Evolutionary conservation across 2,329 filamentous ascomycete species (phyloP).

Genomic region (Aspergillus sp.): DNA sequence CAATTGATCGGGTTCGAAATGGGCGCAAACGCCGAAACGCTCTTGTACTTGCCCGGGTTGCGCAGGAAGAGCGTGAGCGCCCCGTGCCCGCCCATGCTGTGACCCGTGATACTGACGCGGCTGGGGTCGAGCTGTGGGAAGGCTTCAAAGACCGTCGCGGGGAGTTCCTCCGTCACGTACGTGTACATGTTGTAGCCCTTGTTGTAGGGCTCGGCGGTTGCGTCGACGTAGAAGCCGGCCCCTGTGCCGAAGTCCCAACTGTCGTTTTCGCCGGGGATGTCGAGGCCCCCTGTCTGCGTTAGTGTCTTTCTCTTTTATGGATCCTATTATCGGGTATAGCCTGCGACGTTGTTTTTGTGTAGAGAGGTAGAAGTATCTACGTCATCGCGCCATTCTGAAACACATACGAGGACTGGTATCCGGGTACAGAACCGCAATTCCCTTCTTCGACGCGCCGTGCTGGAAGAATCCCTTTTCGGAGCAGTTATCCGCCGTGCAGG

Average conservation of each 20-base stretch:
- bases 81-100: slow-evolving; percentile 97
- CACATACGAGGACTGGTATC: slow-evolving; percentile 85
- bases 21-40: slow-evolving; percentile 86
- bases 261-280: slow-evolving; percentile 83
- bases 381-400: too few species aligned
- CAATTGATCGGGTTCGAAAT: slow-evolving; percentile 84
- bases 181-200: slow-evolving; percentile 91
- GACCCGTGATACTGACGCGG: slow-evolving; percentile 83
- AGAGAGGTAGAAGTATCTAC: too few species aligned
- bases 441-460: slow-evolving; percentile 74
- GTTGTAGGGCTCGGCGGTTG: slow-evolving; percentile 73
- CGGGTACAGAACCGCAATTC: slow-evolving; percentile 91
- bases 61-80: slow-evolving; percentile 86
- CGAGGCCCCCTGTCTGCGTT: slow-evolving; percentile 65
- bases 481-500: slow-evolving; percentile 86
- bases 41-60: slow-evolving; percentile 87
- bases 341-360: background rate
- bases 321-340: background rate
- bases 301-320: background rate
- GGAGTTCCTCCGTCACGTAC: slow-evolving; percentile 90
- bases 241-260: slow-evolving; percentile 88
- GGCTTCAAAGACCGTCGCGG: slow-evolving; percentile 70
- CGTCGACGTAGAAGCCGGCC: slow-evolving; percentile 94
- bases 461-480: slow-evolving; percentile 88
- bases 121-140: slow-evolving; percentile 73